Base-by-base conservation (phyloP, 495 filamentous ascomycete species). In the Hyaloscypha variabilis region DNA sequence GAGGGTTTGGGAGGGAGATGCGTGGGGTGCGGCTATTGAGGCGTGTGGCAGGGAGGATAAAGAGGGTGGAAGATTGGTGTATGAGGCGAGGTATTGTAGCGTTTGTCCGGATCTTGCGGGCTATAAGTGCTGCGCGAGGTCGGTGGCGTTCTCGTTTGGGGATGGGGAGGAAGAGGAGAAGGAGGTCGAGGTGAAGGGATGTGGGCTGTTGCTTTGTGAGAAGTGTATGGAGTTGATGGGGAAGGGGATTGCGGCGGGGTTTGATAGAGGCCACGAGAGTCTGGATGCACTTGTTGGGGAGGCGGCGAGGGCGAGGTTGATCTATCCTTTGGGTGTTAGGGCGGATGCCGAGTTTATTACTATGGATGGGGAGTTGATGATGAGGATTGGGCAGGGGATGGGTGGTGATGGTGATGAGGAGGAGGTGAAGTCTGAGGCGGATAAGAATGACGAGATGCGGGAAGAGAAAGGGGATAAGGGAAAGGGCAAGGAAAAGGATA, bases 341-440 rank as follows among this genome's bases (percentile, higher is more conserved):
- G 69, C 69, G 8, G 69, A 71, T 65, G 65, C 66, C 0, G 24
- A 23, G 30, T 68, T 71, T 39, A 21, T 68, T n/a, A 65, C 59
- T 14, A 28, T 21, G 1, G 39, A 5, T 1, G 65, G 69, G 8
- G 69, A 71, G 36, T 54, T 71, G 55, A 53, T 24, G 39, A 29
- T 58, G 3, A 29, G 61, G 23, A 21, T 55, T 10, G 10, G 28
- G 17, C 21, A 58, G 10, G 56, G 49, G 23, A 46, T 58, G 17
- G 60, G 34, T n/a, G 46, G 8, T 25, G 31, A 11, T 2, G 24
- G 8, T 10, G 56, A 39, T 13, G 53, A 29, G 2, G n/a, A n/a
- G 25, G 30, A 2, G 21, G 11, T 21, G 28, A 34, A 5, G 54
- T 0, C 8, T 3, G 8, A 14, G 39, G 17, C 13, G 13, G 39